A percentile compares a stretch with the other conserved stretches of the same genome.
These are phyloP conservation scores for Backusella morwellensis DNA, from an alignment of 192 early-diverging fungal genomes.

Conservation along the genomic window DNA sequence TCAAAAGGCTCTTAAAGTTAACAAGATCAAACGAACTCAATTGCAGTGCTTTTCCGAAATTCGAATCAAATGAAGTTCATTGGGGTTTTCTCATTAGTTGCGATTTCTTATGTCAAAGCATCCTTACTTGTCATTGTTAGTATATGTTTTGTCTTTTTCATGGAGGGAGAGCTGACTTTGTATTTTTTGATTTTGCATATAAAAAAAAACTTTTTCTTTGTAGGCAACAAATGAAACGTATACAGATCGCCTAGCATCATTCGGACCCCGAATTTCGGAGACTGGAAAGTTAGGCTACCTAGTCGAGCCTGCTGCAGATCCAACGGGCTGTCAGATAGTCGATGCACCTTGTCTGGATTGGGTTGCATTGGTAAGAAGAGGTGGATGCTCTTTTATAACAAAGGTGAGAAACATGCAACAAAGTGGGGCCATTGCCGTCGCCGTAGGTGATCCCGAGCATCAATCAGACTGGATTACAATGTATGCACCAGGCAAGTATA, in stretches of 20 bases:
- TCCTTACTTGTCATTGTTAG: slow-evolving; percentile 22
- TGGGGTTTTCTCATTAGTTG: neutral
- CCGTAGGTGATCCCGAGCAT: slow-evolving; percentile 83
- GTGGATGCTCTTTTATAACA: slow-evolving; percentile 83
- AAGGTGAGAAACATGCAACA: slow-evolving; percentile 92
- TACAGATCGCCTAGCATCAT: slow-evolving; percentile 77
- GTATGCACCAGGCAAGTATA: slow-evolving; percentile 60
- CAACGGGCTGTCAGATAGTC: slow-evolving; percentile 56
- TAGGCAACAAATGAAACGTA: slow-evolving; percentile 57
- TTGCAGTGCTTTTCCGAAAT: slow-evolving; percentile 1
- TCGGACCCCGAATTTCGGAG: slow-evolving; percentile 76
- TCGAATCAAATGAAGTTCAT: neutral
- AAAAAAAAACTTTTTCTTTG: neutral
- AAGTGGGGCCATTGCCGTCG: slow-evolving; percentile 78
- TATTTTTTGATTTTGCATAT: slow-evolving; percentile 3
- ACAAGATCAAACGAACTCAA: neutral
- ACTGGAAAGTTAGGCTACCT: slow-evolving; percentile 68
- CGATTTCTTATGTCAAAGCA: slow-evolving; percentile 7
- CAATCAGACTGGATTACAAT: slow-evolving; percentile 79
- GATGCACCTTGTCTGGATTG: slow-evolving; percentile 44
- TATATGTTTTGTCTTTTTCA: neutral
- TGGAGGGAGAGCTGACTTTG: neutral
- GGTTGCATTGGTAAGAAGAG: slow-evolving; percentile 86
- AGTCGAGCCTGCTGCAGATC: slow-evolving; percentile 46
- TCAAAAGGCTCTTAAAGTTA: neutral